Percentiles rank a stretch among this genome's conserved stretches.
phyloP scores from a whole-genome alignment of 257 asterid genomes.

The Anisodus tanguticus region DNA sequence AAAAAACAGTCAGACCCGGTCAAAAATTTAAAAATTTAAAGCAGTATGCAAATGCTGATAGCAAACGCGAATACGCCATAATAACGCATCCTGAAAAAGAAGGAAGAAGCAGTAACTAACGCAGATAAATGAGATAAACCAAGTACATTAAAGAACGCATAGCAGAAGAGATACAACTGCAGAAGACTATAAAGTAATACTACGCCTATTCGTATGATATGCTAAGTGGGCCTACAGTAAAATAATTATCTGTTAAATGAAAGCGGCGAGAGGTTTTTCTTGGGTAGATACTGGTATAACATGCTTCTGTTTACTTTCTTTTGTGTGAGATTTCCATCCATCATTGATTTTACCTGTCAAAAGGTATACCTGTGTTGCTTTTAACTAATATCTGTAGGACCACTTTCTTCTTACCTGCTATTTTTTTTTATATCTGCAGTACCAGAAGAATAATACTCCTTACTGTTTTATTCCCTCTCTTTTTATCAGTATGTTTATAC shows the following conservation, averaged over 20 bases:
- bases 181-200: too few relatives aligned
- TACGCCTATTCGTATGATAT: too few relatives aligned
- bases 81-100: too few relatives aligned
- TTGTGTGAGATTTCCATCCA: background rate
- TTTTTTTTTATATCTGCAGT: background rate
- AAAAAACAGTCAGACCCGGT: too few relatives aligned
- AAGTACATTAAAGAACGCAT: too few relatives aligned
- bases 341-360: background rate
- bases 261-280: background rate
- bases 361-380: background rate
- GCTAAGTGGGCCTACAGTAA: background rate
- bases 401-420: slow-evolving; percentile 7
- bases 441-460: background rate
- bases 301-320: background rate
- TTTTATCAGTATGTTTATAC: background rate
- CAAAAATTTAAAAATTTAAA: too few relatives aligned
- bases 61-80: too few relatives aligned
- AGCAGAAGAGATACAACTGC: too few relatives aligned
- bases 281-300: background rate
- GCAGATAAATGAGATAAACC: too few relatives aligned
- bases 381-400: slow-evolving; percentile 2
- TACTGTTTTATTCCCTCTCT: background rate
- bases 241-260: background rate
- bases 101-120: too few relatives aligned
- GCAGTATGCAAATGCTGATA: too few relatives aligned